Evolutionary conservation across 257 asterid species (phyloP).

Genomic region (Euphrasia confusa): DNA sequence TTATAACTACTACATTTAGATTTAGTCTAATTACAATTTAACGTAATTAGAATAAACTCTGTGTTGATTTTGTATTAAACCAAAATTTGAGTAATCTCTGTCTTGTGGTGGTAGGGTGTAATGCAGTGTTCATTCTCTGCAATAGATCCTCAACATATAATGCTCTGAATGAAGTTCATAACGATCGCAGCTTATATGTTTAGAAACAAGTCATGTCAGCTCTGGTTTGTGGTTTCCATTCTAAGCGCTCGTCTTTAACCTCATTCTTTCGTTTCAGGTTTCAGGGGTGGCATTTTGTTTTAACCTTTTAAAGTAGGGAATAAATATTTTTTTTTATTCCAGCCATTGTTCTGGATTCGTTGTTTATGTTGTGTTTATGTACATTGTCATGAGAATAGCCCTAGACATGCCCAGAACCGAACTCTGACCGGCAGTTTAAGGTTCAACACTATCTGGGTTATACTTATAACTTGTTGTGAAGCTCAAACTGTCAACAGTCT

Average conservation of each 20-base stretch:
- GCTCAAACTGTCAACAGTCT: too few relatives aligned
- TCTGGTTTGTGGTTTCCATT: too few relatives aligned
- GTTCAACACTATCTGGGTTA: too few relatives aligned
- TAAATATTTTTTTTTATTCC: too few relatives aligned
- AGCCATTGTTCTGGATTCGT: too few relatives aligned
- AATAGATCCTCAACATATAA: neutral
- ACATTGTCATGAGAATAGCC: too few relatives aligned
- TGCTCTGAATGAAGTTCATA: neutral
- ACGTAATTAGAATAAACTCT: neutral
- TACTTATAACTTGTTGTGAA: too few relatives aligned
- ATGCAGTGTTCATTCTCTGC: neutral
- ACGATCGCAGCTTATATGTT: slow-evolving; percentile 1
- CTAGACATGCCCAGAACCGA: too few relatives aligned
- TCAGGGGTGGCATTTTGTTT: slow-evolving; percentile 3
- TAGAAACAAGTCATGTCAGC: too few relatives aligned
- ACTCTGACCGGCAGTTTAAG: too few relatives aligned
- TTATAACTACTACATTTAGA: neutral
- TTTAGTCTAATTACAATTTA: neutral
- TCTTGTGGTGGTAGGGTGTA: neutral
- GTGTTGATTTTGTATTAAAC: neutral
- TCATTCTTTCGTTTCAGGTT: slow-evolving; percentile 9
- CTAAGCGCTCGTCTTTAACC: neutral
- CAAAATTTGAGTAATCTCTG: neutral
- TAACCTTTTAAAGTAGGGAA: too few relatives aligned
- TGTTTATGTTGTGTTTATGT: too few relatives aligned